Base-by-base conservation (phyloP, 352 stramenopile genomes). In the Pelagophyceae sp. region DNA sequence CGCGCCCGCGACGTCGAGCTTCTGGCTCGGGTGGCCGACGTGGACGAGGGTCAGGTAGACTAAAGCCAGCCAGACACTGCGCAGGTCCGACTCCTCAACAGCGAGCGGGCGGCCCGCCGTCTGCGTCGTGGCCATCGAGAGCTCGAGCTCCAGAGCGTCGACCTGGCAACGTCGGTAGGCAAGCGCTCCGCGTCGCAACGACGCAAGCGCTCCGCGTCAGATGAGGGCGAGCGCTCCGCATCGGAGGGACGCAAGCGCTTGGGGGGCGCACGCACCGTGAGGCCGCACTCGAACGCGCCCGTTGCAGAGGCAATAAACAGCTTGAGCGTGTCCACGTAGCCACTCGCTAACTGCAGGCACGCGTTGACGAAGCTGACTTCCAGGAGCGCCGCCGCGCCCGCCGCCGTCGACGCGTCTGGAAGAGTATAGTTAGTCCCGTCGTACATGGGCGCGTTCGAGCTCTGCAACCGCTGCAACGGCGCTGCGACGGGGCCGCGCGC, bases 281-380 rank as follows among this genome's bases (percentile, higher is more conserved):
- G 78, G 20, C 79, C 80, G 3, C 38, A 63, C 79, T 86, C 82
- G 72, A 87, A 89, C 37, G 77, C 82, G 0, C 80, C 77, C 38
- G 85, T 84, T 35, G 83, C 79, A 0, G 85, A 78, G 0, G 82
- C 85, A 54, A 89, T 87, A 63, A 89, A 87, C 32, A 89, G 65
- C 82, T 89, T 89, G 27, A 89, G 71, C 0, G 88, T 83, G 71
- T 89, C 85, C 19, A 89, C 76, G 75, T 87, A 89, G 32, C 85
- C 85, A 32, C 74, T 75, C 11, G 80, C 64, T 2, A 89, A 77
- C 80, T 89, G 84, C 32, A 89, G 76, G 54, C 84, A 88, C 19
- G 83, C 82, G 77, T 87, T 76, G 29, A 89, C 76, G 70, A 89
- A 89, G 0, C 83, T 83, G 0, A 85, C 80, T 72, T 89, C 85